Evolutionary conservation across 768 basidiomycete species (phyloP), one percentile per base, ranked within the genome.

Genomic region (Trametes cubensis): DNA sequence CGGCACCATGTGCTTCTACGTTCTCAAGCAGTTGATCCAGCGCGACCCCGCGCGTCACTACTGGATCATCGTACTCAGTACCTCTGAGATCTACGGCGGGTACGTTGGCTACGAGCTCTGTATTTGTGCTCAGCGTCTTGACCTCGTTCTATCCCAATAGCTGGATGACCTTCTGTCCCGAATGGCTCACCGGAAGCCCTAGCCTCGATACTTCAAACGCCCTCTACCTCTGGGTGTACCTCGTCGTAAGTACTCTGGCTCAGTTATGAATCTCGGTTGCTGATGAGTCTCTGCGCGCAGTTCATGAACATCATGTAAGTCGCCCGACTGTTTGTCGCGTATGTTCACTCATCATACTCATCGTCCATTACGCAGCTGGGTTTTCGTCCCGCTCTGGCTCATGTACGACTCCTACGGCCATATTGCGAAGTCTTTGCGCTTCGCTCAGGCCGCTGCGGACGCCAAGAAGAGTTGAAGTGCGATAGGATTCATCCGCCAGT

Each of bases 101-200:
- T 90, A 55, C 45, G 41, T 18, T 10, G 7, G 38, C 21, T 26
- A 10, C 6, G 2, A 18, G 38, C 7, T 5, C 17, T 44, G 13
- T 39, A 23, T 4, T 8, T 26, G 40, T 6, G 17, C 15, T 11
- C 20, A 49, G 51, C 14, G 13, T 44, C 56, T 18, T 40, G 40
- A 28, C n/a, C 8, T 5, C 2, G n/a, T 14, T 23, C 18, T 49
- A 13, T n/a, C 6, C 28, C 18, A 26, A n/a, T 20, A 72, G 71
- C 17, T 92, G 86, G 86, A 92, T 94, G 92, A 94, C 91, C 3
- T 94, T 94, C 75, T 87, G 86, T 69, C 92, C 92, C 0, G 92
- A 93, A 74, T 93, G 90, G 90, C 76, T 94, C 50, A 86, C 82
- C 0, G 90, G 89, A 20, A 89, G 84, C 68, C 84, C 86, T 0